phyloP scores from a whole-genome alignment of 768 basidiomycete species.

The Gautieria morchelliformis region DNA sequence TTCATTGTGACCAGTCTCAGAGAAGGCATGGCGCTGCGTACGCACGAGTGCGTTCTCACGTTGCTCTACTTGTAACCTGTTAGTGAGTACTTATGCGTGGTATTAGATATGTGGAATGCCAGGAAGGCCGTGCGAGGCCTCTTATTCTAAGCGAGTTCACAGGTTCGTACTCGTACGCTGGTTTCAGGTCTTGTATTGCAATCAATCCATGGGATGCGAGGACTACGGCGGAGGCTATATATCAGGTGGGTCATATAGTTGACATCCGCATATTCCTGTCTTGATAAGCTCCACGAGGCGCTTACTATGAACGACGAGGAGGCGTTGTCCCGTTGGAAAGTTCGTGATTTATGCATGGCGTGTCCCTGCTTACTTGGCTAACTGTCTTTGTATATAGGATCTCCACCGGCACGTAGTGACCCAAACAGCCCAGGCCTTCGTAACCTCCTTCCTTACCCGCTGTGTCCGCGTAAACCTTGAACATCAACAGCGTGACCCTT shows the following conservation, averaged over 20 bases:
- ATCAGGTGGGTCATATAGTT: conserved; percentile 26
- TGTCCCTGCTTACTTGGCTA: not conserved
- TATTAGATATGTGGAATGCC: conserved; percentile 62
- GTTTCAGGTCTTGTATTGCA: conserved; percentile 78
- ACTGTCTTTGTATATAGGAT: conserved; percentile 32
- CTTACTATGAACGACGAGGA: conserved; percentile 72
- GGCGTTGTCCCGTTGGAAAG: conserved; percentile 66
- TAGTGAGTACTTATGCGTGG: not conserved
- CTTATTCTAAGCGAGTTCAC: conserved; percentile 84
- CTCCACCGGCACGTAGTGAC: conserved; percentile 78
- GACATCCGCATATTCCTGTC: not conserved
- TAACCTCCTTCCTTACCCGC: conserved; percentile 67
- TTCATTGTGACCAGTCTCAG: conserved; percentile 78
- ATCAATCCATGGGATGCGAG: conserved; percentile 82
- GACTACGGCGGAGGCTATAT: conserved; percentile 75
- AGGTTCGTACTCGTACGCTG: conserved; percentile 77
- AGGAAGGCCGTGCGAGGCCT: conserved; percentile 56
- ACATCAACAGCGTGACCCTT: conserved; percentile 35
- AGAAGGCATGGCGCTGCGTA: conserved; percentile 78
- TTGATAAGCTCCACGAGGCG: conserved; percentile 29
- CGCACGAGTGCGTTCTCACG: conserved; percentile 14
- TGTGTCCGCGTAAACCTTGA: conserved; percentile 66
- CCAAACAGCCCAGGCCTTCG: conserved; percentile 80
- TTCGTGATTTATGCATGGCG: conserved; percentile 18
- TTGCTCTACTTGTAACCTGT: not conserved